Evolutionary conservation across 176 grass and related monocot genomes (phyloP), one percentile per base, ranked within the genome.

Genomic region (Typha latifolia): DNA sequence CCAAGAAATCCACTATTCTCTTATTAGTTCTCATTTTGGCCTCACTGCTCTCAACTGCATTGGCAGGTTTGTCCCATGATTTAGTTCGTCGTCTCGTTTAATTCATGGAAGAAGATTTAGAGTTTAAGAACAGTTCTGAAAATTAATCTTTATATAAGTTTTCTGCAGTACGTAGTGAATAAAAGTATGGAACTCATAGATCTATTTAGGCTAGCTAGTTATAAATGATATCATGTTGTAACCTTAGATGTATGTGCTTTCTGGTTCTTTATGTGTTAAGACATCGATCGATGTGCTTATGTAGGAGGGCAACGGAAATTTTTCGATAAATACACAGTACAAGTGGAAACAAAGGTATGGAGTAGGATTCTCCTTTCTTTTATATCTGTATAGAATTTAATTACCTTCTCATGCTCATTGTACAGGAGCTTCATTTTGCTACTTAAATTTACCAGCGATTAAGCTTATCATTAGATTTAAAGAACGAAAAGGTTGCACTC

Each of bases 321-420:
- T 16, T 51, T 78, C 0, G 16, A 70, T 23, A 78, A 61, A 34
- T 32, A 78, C 62, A 2, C 51, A 37, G 47, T 64, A 57, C 31
- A 69, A 78, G 75, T 37, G 10, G 47, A 70, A 59, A 23, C 75
- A 70, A 70, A 70, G 55, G 75, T 78, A 67, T 27, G 49, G 64
- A 19, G 37, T 64, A 14, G 32, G 37, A 43, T 29, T 29, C 27
- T 29, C 27, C 27, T 29, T 29, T 29, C 27, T 29, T 29, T 29
- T 29, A 29, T 29, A 29, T 29, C 27, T 29, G 2, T 29, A 2
- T 29, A 29, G 27, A 29, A 29, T 29, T 29, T 29, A 29, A 29
- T 29, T 29, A 29, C 27, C 27, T 29, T 29, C 27, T 29, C 27
- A 29, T 29, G 27, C 27, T 29, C 27, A 29, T 29, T 29, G 27